Evolutionary conservation across 768 basidiomycete species (phyloP).

Genomic region (Leccinum sublutescens): DNA sequence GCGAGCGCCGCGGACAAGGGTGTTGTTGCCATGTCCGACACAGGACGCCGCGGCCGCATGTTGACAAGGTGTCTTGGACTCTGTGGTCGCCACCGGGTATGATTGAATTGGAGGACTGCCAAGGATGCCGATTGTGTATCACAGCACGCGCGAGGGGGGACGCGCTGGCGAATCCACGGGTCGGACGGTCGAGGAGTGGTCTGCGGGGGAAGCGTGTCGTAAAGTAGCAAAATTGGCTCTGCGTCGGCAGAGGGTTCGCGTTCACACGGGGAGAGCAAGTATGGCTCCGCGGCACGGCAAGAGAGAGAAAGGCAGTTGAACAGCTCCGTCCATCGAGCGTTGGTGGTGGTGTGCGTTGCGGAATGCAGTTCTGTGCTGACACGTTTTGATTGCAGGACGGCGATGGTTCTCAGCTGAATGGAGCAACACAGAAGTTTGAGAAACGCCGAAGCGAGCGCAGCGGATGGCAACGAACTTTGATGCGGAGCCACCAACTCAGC

Average conservation of each 20-base stretch:
- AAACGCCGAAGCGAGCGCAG: conserved; percentile 15
- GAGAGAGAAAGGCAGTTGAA: conserved; percentile 11
- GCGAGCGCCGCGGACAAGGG: conserved; percentile 16
- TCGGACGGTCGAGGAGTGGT: background rate
- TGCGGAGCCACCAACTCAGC: conserved; percentile 13
- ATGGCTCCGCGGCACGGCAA: conserved; percentile 4
- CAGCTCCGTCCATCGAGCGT: conserved; percentile 1
- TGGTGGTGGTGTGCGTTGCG: conserved; percentile 2
- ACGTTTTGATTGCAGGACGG: conserved; percentile 19
- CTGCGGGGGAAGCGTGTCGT: conserved; percentile 6
- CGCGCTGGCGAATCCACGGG: conserved; percentile 14
- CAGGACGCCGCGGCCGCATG: conserved; percentile 20
- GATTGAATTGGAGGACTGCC: background rate
- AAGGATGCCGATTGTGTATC: background rate
- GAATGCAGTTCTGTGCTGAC: conserved; percentile 8
- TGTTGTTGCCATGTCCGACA: conserved; percentile 5
- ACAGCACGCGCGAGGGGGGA: background rate
- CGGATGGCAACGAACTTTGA: conserved; percentile 20
- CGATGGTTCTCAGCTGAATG: background rate
- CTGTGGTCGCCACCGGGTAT: conserved; percentile 5
- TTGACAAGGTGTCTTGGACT: conserved; percentile 2
- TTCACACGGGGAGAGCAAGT: conserved; percentile 13
- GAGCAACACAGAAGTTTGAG: conserved; percentile 12
- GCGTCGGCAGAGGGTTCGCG: background rate
- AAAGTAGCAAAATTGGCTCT: conserved; percentile 3